A percentile compares a stretch with the other conserved stretches of the same genome.
Evolutionary conservation across 2,329 filamentous ascomycete genomes (phyloP).

Genomic region (Colletotrichum truncatum): DNA sequence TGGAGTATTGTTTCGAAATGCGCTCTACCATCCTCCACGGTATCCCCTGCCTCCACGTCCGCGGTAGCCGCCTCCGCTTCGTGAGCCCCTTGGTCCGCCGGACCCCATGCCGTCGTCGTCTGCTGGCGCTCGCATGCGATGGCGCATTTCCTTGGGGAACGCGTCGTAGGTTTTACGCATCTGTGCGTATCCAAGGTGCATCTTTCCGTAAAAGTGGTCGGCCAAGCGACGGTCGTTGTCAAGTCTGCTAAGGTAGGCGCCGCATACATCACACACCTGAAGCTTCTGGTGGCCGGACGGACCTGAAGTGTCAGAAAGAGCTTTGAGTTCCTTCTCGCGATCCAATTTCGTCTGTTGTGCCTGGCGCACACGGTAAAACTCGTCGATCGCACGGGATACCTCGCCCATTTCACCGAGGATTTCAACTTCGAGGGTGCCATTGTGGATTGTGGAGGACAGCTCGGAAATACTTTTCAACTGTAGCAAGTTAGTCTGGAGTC

Average conservation of each 20-base stretch:
- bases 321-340: slow-evolving; percentile 87
- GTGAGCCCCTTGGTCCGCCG: slow-evolving; percentile 60
- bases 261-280: slow-evolving; percentile 98
- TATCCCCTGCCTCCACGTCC: slow-evolving; percentile 60
- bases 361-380: slow-evolving; percentile 86
- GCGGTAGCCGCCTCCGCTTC: slow-evolving; percentile 64
- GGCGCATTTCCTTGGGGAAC: slow-evolving; percentile 88
- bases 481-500: slow-evolving; percentile 40
- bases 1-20: too few species aligned
- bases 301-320: slow-evolving; percentile 89
- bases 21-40: slow-evolving; percentile 55
- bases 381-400: slow-evolving; percentile 84
- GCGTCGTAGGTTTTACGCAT: slow-evolving; percentile 94
- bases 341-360: slow-evolving; percentile 85
- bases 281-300: slow-evolving; percentile 97
- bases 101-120: slow-evolving; percentile 52
- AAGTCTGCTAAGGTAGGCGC: slow-evolving; percentile 88
- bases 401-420: slow-evolving; percentile 84
- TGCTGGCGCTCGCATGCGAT: slow-evolving; percentile 68
- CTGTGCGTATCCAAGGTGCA: slow-evolving; percentile 97
- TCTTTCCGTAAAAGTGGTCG: slow-evolving; percentile 99
- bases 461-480: slow-evolving; percentile 85
- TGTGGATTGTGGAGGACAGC: slow-evolving; percentile 79
- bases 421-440: slow-evolving; percentile 85
- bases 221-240: slow-evolving; percentile 95